These are phyloP conservation scores for Pseudogymnoascus sp. DNA, from an alignment of 2,329 filamentous ascomycete species.

Conservation along the genomic window DNA sequence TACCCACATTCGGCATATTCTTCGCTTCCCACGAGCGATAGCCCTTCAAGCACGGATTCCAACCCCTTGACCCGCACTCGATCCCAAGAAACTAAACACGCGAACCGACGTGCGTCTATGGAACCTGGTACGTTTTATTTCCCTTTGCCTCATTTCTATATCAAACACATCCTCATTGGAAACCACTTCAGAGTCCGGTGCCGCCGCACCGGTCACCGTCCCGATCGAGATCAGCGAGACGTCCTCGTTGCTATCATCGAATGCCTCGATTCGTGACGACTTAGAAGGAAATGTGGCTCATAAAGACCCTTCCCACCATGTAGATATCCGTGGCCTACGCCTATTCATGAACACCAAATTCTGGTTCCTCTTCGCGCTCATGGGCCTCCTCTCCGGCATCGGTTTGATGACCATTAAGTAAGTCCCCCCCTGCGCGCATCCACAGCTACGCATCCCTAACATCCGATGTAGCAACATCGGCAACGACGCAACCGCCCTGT, in stretches of 20 bases:
- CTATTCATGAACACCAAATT: conserved; percentile 69
- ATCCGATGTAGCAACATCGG: conserved; percentile 69
- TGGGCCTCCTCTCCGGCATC: conserved; percentile 85
- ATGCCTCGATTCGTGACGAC: conserved; percentile 33
- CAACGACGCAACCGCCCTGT: conserved; percentile 78
- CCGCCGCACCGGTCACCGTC: conserved; percentile 23
- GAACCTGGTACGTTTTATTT: conserved; percentile 58
- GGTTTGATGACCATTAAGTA: conserved; percentile 99
- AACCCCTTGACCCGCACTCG: conserved; percentile 36
- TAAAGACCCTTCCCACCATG: conserved; percentile 64
- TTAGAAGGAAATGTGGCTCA: conserved; percentile 47
- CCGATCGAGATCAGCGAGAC: conserved; percentile 55
- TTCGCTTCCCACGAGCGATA: conserved; percentile 31
- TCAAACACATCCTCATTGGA: conserved; percentile 24
- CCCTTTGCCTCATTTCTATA: conserved; percentile 25
- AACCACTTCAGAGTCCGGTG: conserved; percentile 20
- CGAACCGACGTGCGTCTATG: conserved; percentile 30
- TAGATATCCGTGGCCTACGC: conserved; percentile 82
- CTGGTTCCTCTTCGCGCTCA: conserved; percentile 81
- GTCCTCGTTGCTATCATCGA: conserved; percentile 67
- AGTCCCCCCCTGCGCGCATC: conserved; percentile 28
- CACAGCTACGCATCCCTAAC: not conserved
- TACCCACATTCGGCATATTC: conserved; percentile 47
- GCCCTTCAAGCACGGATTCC: conserved; percentile 21
- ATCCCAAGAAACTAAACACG: conserved; percentile 34